phyloP scores from a whole-genome alignment of 1,139 yeast species.

The Lodderomyces beijingensis region DNA sequence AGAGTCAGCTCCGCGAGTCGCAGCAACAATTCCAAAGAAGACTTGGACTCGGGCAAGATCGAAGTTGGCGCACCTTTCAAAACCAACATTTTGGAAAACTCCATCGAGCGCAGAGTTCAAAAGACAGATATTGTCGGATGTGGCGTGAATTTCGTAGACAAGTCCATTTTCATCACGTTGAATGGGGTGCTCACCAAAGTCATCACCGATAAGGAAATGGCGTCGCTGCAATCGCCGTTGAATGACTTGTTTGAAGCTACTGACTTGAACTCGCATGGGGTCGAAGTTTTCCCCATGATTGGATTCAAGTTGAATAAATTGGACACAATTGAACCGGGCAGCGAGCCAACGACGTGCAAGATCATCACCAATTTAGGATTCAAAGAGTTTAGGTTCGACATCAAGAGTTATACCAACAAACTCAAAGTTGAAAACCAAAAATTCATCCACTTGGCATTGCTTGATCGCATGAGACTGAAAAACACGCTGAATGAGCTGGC shows the following conservation, averaged over 20 bases:
- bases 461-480: slow-evolving; percentile 10
- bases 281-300: slow-evolving; percentile 36
- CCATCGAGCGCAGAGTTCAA: slow-evolving; percentile 15
- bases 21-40: slow-evolving; percentile 20
- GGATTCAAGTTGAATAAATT: slow-evolving; percentile 37
- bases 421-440: slow-evolving; percentile 28
- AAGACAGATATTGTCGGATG: slow-evolving; percentile 71
- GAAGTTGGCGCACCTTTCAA: slow-evolving; percentile 37
- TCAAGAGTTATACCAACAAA: slow-evolving; percentile 55
- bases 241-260: slow-evolving; percentile 26
- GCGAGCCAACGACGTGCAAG: slow-evolving; percentile 12
- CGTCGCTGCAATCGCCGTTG: slow-evolving; percentile 20
- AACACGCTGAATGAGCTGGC: slow-evolving; percentile 1
- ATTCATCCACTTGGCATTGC: slow-evolving; percentile 9
- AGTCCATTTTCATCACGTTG: slow-evolving; percentile 70
- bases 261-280: slow-evolving; percentile 7
- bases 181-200: slow-evolving; percentile 59
- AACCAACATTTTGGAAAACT: slow-evolving; percentile 16
- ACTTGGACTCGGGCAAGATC: slow-evolving; percentile 29
- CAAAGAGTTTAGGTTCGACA: slow-evolving; percentile 64
- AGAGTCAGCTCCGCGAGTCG: slow-evolving; percentile 34
- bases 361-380: slow-evolving; percentile 73
- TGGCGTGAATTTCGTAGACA: slow-evolving; percentile 68
- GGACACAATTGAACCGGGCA: slow-evolving; percentile 6
- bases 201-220: slow-evolving; percentile 29